Conservation (phyloP, 495 filamentous ascomycete species). For the Tirmania nivea region DNA sequence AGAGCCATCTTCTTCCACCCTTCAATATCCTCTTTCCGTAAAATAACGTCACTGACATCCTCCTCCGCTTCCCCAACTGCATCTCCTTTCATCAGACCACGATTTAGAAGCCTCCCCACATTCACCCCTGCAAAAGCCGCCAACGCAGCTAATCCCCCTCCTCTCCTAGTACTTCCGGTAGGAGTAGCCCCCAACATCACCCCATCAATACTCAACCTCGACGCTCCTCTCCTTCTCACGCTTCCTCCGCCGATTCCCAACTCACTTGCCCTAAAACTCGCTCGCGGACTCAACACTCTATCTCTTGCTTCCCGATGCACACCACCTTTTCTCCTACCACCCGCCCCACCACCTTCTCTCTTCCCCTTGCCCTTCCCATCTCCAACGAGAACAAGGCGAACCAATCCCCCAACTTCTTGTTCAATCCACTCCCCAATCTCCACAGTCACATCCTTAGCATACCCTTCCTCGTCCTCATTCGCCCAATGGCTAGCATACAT, state of each 20-base stretch:
- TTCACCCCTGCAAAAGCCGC: neutral
- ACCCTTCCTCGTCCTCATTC: conserved; percentile 9
- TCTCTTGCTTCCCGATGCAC: conserved; percentile 7
- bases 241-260: conserved; percentile 9
- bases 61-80: conserved; percentile 15
- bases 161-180: neutral
- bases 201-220: conserved; percentile 1
- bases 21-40: conserved; percentile 32
- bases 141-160: neutral
- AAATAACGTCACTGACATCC: conserved; percentile 9
- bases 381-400: conserved; percentile 15
- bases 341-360: neutral
- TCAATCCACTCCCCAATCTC: conserved; percentile 10
- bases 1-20: conserved; percentile 67
- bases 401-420: conserved; percentile 10
- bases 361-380: neutral
- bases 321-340: neutral
- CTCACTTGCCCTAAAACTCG: conserved; percentile 13
- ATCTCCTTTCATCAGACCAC: conserved; percentile 11
- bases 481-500: conserved; percentile 12
- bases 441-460: conserved; percentile 4
- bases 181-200: neutral
- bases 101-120: neutral
- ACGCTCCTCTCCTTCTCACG: conserved; percentile 15
- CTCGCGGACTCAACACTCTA: conserved; percentile 16